Evolutionary conservation across 345 rosid species (phyloP), one percentile per base, ranked within the genome.

Genomic region (Pelargonium nanum): DNA sequence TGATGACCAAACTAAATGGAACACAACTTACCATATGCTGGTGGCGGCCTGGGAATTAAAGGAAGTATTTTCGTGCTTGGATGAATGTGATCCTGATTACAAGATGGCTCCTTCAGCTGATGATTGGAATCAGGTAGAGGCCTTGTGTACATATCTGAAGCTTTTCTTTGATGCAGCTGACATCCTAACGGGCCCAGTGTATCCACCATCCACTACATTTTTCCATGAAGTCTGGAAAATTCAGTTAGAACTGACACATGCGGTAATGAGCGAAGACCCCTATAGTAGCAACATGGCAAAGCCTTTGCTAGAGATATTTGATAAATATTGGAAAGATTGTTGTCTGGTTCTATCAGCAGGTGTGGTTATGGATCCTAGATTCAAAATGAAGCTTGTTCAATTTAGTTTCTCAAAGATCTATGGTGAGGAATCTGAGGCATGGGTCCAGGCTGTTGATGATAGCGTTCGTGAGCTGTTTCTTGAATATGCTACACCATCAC

Each of bases 341-440:
- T 86, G 73, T 72, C 82, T 92, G 55, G 70, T 83, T 52, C 63
- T 92, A 71, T 88, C 95, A 1, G 62, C 73, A 80, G 95, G 95
- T 15, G 92, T 85, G 30, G 85, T 83, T 28, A 80, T 92, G 79
- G 98, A 92, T 78, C 98, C 98, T 2, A 85, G 98, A 65, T 92
- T 81, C 76, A 88, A 92, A 72, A 82, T 92, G 95, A 89, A 85
- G 80, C 87, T 92, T 58, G 74, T 91, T 19, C 89, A 88, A 65
- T 86, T 91, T 74, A 86, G 85, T 74, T 88, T 88, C 76, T 53
- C 85, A 17, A 85, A 68, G 78, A 74, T 86, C 32, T 89, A 78
- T 63, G 95, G 91, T 22, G 89, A 92, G 55, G 93, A 92, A 68
- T 87, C 89, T 34, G 90, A 73, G 45, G 71, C 61, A 50, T 89